Conservation (phyloP, 1,284 basidiomycete genomes). For the Takashimella koratensis region DNA sequence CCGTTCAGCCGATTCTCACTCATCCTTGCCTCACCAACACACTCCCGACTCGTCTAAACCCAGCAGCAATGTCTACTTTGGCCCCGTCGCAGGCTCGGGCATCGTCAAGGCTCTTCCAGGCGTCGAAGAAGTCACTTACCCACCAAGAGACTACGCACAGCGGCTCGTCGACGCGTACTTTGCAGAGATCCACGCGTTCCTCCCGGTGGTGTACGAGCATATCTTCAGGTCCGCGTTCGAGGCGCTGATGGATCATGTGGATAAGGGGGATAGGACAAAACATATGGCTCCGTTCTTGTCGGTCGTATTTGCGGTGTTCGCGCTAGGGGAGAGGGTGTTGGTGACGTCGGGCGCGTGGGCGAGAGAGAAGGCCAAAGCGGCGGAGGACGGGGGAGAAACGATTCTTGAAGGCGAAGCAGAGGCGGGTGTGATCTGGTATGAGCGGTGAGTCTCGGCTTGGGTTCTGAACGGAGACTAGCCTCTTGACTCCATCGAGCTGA, state of each 20-base stretch:
- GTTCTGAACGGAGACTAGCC: conserved; percentile 5
- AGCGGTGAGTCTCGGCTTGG: conserved; percentile 34
- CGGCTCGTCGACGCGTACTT: conserved; percentile 85
- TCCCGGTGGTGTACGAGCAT: conserved; percentile 78
- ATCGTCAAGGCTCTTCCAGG: conserved; percentile 75
- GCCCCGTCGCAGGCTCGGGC: conserved; percentile 79
- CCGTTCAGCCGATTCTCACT: not conserved
- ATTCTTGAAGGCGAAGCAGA: conserved; percentile 43
- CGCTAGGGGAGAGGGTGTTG: conserved; percentile 61
- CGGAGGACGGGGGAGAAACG: conserved; percentile 20
- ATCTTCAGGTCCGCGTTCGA: conserved; percentile 69
- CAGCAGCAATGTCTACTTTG: conserved; percentile 76
- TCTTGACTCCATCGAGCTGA: conserved; percentile 5
- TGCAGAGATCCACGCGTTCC: conserved; percentile 71
- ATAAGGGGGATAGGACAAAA: conserved; percentile 40
- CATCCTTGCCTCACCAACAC: conserved; percentile 14
- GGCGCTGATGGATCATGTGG: conserved; percentile 60
- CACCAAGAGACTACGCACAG: conserved; percentile 72
- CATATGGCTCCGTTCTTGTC: conserved; percentile 75
- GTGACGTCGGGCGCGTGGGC: conserved; percentile 57
- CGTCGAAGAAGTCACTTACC: conserved; percentile 81
- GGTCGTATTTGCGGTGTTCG: conserved; percentile 76
- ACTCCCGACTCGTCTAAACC: conserved; percentile 9
- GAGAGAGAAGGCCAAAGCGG: conserved; percentile 60
- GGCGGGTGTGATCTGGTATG: conserved; percentile 44